phyloP scores from a whole-genome alignment of 2,329 filamentous ascomycete genomes.

The Chaetomiaceae sp. region DNA sequence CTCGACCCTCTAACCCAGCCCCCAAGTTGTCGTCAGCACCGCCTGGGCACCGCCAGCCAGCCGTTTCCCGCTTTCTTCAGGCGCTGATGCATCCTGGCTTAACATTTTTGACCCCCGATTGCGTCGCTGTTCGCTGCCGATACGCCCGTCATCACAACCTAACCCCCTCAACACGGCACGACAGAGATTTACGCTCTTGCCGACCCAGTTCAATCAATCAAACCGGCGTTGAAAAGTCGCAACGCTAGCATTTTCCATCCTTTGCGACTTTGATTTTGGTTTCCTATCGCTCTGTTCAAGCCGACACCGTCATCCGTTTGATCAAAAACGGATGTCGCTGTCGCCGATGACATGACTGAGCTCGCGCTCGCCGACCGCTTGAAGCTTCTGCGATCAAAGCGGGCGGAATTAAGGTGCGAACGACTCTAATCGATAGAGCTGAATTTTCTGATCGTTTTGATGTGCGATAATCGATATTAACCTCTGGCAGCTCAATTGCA shows the following conservation, averaged over 20 bases:
- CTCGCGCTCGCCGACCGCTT: slow-evolving; percentile 61
- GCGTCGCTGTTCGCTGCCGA: slow-evolving; percentile 13
- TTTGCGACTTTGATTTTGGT: slow-evolving; percentile 26
- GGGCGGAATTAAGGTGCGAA: slow-evolving; percentile 57
- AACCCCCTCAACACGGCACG: slow-evolving; percentile 22
- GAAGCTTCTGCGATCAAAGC: slow-evolving; percentile 62
- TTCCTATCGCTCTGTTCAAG: slow-evolving; percentile 34
- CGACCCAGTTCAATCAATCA: slow-evolving; percentile 22
- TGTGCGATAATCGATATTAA: slow-evolving; percentile 44
- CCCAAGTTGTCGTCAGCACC: slow-evolving; percentile 17
- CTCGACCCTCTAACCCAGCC: slow-evolving; percentile 12
- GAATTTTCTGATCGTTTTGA: slow-evolving; percentile 46
- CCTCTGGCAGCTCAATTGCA: slow-evolving; percentile 59
- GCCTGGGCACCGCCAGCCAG: slow-evolving; percentile 8
- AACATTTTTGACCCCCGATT: slow-evolving; percentile 24
- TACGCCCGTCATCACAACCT: slow-evolving; percentile 12
- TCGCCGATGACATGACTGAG: slow-evolving; percentile 66
- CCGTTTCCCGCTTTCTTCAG: slow-evolving; percentile 14
- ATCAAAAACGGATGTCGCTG: slow-evolving; percentile 64
- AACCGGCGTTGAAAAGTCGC: slow-evolving; percentile 24
- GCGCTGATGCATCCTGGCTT: slow-evolving; percentile 19
- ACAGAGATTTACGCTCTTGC: slow-evolving; percentile 27
- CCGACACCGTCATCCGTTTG: slow-evolving; percentile 50
- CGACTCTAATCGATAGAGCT: slow-evolving; percentile 40
- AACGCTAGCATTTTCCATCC: slow-evolving; percentile 33